Evolutionary conservation across 2,329 filamentous ascomycete genomes (phyloP), one percentile per base, ranked within the genome.

Genomic region (Ilyonectria sp.): DNA sequence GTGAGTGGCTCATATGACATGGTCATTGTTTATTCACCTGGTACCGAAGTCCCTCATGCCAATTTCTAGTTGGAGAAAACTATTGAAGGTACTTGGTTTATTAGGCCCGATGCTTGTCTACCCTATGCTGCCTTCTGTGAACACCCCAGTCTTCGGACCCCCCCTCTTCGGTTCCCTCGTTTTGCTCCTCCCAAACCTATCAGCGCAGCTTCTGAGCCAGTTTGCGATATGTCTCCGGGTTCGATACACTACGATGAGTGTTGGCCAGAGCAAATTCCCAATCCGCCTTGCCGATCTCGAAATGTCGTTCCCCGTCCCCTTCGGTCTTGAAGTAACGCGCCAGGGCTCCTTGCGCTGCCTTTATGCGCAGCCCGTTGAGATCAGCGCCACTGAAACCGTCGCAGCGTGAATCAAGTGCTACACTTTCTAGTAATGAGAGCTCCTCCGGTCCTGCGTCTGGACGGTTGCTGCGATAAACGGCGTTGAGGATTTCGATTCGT

Each of bases 401-500:
- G 78, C 95, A 98, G 11, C 90, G 84, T 9, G 76, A 66, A 64
- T 92, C 90, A 35, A 88, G 84, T 0, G 93, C 95, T 5, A 97
- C 85, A 3, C 82, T 81, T 3, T 89, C 89, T 1, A 96, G 81
- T 1, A 84, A 82, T 0, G 87, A 83, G 11, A 84, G 79, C 60
- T 86, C 87, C 5, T 87, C 83, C 9, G 90, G 65, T 1, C 69
- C 67, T 15, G 75, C 75, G 10, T 76, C 69, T 11, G 78, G 70
- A 55, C 80, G 78, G n/a, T 74, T 76, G 52, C 85, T 88, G 64
- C 82, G 81, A 74, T 87, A 89, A 29, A 90, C 83, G 33, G 95
- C 94, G 62, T 87, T 87, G 23, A 99, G 85, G 68, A 99, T 99
- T 63, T 97, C 94, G 0, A 93, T 93, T 15, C 96, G 88, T 78